These are phyloP conservation scores for Psidium friedrichsthalianum DNA, from an alignment of 345 rosid genomes.

Conservation along the genomic window DNA sequence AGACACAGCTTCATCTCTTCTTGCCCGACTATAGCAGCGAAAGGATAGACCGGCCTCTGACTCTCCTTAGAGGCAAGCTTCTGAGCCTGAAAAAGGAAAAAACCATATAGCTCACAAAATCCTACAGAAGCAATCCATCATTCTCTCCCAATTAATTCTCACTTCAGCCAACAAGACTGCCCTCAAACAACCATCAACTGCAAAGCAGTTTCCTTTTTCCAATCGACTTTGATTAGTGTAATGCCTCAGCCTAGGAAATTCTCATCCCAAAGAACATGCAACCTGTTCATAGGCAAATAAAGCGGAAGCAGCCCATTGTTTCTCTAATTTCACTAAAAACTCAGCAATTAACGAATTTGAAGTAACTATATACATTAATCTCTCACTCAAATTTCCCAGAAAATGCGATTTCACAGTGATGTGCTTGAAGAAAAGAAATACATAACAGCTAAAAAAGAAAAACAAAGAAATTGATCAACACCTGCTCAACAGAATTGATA, in stretches of 20 bases:
- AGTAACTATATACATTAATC: neutral
- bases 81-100: slow-evolving; percentile 27
- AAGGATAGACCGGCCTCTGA: slow-evolving; percentile 86
- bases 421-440: neutral
- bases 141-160: neutral
- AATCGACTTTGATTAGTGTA: neutral
- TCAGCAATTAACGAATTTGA: neutral
- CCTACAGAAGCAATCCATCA: neutral
- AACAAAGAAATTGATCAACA: neutral
- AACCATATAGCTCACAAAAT: neutral
- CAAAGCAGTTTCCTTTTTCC: neutral
- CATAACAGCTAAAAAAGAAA: neutral
- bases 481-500: slow-evolving; percentile 61
- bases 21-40: slow-evolving; percentile 92
- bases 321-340: neutral
- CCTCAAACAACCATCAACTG: neutral
- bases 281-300: too few species aligned
- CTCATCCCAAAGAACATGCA: neutral
- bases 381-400: neutral
- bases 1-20: slow-evolving; percentile 98
- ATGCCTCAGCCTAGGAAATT: neutral
- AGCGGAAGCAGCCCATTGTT: neutral
- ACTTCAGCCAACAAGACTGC: neutral
- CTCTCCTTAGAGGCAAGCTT: slow-evolving; percentile 48
- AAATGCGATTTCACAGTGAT: neutral